phyloP scores from a whole-genome alignment of 75 land plant genomes.

The Cupressus sempervirens region DNA sequence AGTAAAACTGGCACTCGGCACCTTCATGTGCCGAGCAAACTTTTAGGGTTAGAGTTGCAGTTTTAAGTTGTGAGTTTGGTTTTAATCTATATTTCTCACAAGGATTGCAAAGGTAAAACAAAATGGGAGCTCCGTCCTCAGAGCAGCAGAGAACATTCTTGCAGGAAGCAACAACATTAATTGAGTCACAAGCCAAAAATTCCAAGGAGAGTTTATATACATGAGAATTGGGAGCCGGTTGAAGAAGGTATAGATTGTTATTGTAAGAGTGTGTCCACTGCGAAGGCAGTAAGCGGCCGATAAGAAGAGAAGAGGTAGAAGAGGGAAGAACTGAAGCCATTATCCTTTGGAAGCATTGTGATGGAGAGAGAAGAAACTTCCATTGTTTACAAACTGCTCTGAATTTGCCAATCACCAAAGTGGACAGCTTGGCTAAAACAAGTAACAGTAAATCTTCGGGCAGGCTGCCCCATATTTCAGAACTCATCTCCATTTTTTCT shows the following conservation, averaged over 20 bases:
- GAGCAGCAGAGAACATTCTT: background rate
- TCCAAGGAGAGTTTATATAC: too few relatives aligned
- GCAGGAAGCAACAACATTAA: background rate
- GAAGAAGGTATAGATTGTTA: background rate
- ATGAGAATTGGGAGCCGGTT: too few relatives aligned
- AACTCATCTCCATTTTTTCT: background rate
- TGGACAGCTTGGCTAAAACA: background rate
- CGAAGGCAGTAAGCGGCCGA: background rate
- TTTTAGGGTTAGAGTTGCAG: too few relatives aligned
- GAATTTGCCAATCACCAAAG: background rate
- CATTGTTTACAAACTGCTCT: background rate
- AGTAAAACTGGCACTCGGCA: too few relatives aligned
- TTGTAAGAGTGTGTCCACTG: background rate
- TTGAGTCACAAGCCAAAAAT: background rate
- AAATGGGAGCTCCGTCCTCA: slow-evolving; percentile 14
- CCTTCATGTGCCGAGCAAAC: too few relatives aligned
- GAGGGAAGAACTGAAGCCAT: background rate
- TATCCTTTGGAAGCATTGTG: background rate
- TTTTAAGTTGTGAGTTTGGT: too few relatives aligned
- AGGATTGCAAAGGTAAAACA: slow-evolving; percentile 19
- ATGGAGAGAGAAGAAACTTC: background rate
- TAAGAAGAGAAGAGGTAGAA: background rate
- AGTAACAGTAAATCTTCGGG: background rate
- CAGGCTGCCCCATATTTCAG: background rate
- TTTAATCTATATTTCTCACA: too few relatives aligned